Conservation (phyloP, 148 eudicot species). For the Tetragonia tetragonoides region DNA sequence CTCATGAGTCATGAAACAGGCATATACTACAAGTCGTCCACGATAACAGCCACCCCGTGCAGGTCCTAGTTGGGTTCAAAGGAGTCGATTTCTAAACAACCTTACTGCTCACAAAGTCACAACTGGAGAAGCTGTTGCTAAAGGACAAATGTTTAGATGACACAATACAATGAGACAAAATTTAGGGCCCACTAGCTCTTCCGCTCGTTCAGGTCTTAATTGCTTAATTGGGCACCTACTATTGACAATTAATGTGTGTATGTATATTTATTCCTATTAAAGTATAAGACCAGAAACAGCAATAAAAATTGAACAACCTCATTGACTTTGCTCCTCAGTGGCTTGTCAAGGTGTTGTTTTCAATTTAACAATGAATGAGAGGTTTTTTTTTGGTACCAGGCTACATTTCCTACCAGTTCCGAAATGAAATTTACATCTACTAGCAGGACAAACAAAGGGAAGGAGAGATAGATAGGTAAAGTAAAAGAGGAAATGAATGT, state of each 20-base stretch:
- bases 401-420: slow-evolving; percentile 13
- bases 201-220: not conserved
- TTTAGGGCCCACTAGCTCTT: not conserved
- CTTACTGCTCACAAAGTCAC: not conserved
- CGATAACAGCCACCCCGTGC: no score
- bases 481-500: not conserved
- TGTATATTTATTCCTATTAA: slow-evolving; percentile 10
- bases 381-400: slow-evolving; percentile 17
- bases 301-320: slow-evolving; percentile 20
- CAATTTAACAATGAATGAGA: slow-evolving; percentile 7
- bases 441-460: not conserved
- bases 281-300: slow-evolving; percentile 10
- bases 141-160: not conserved
- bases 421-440: not conserved
- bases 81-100: not conserved
- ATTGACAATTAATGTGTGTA: slow-evolving; percentile 10
- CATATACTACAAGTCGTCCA: no score
- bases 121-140: not conserved
- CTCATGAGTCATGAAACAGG: no score
- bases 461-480: not conserved
- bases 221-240: slow-evolving; percentile 14
- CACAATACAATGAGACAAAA: not conserved
- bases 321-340: slow-evolving; percentile 23
- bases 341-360: slow-evolving; percentile 12
- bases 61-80: not conserved